These are phyloP conservation scores for Orbilia brochopaga DNA, from an alignment of 2,329 filamentous ascomycete genomes.

Conservation along the genomic window DNA sequence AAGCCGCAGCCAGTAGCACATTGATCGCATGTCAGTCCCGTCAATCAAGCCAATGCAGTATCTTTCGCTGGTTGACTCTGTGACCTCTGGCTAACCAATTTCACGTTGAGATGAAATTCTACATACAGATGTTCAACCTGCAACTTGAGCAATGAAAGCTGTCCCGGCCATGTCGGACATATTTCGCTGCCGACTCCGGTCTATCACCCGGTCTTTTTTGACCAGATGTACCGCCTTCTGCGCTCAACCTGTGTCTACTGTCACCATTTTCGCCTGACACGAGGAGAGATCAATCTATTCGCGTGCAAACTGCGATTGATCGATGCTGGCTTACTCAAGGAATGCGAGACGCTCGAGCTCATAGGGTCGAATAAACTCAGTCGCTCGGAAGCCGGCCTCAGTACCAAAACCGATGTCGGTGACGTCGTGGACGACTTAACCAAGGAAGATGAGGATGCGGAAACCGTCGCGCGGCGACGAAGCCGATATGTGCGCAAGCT, in stretches of 20 bases:
- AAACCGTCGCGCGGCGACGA: constrained; percentile 64
- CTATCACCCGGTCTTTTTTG: constrained; percentile 96
- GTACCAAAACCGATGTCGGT: constrained; percentile 55
- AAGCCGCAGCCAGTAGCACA: constrained; percentile 18
- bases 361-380: constrained; percentile 51
- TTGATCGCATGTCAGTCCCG: constrained; percentile 18
- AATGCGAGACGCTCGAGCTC: constrained; percentile 65
- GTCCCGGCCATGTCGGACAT: constrained; percentile 91
- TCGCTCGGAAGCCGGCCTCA: constrained; percentile 33
- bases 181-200: constrained; percentile 92
- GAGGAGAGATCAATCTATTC: constrained; percentile 76
- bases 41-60: constrained; percentile 1
- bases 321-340: constrained; percentile 78
- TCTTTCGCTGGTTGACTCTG: neutral
- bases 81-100: neutral
- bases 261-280: constrained; percentile 79
- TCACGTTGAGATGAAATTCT: neutral
- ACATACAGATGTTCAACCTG: constrained; percentile 86
- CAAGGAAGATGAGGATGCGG: constrained; percentile 70
- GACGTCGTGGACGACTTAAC: constrained; percentile 63
- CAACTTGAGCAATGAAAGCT: constrained; percentile 78
- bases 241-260: constrained; percentile 91
- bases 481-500: constrained; percentile 73
- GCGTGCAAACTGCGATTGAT: constrained; percentile 84
- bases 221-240: constrained; percentile 83